A percentile compares a stretch with the other conserved stretches of the same genome.
phyloP scores from a whole-genome alignment of 306 rosid genomes.

The Spatholobus suberectus region DNA sequence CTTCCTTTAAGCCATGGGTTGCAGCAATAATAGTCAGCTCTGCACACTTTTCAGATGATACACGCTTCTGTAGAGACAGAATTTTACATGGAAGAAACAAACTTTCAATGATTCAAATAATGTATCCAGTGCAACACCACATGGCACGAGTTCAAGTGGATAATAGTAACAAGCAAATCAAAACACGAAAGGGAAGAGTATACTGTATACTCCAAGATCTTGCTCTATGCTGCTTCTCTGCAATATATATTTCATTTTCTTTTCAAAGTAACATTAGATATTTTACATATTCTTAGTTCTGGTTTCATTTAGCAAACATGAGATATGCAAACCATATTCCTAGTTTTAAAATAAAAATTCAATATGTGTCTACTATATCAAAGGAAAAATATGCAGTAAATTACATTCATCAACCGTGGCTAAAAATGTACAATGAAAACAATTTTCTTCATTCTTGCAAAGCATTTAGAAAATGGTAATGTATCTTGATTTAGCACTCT shows the following conservation, averaged over 20 bases:
- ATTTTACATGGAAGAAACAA: constrained; percentile 25
- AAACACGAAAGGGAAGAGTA: constrained; percentile 3
- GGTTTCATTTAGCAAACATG: constrained; percentile 30
- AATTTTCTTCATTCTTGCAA: constrained; percentile 26
- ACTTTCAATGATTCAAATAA: constrained; percentile 19
- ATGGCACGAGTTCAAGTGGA: constrained; percentile 8
- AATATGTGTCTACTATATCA: not conserved
- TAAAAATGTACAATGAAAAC: not conserved
- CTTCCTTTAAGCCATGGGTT: constrained; percentile 88
- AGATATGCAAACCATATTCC: constrained; percentile 20
- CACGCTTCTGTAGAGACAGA: constrained; percentile 66
- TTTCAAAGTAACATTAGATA: constrained; percentile 8
- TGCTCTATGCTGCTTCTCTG: constrained; percentile 18
- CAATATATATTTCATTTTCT: not conserved
- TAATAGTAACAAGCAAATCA: constrained; percentile 21
- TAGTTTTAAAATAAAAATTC: not conserved
- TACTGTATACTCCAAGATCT: constrained; percentile 6
- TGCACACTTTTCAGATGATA: constrained; percentile 85
- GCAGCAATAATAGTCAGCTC: constrained; percentile 94
- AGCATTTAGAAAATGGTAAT: not conserved
- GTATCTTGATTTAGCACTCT: constrained; percentile 19
- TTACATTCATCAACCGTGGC: constrained; percentile 12
- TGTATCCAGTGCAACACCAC: constrained; percentile 11
- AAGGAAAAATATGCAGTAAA: constrained; percentile 9
- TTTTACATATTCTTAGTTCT: not conserved